These are phyloP conservation scores for Talaromyces funiculosus DNA, from an alignment of 2,329 filamentous ascomycete species.

Conservation along the genomic window DNA sequence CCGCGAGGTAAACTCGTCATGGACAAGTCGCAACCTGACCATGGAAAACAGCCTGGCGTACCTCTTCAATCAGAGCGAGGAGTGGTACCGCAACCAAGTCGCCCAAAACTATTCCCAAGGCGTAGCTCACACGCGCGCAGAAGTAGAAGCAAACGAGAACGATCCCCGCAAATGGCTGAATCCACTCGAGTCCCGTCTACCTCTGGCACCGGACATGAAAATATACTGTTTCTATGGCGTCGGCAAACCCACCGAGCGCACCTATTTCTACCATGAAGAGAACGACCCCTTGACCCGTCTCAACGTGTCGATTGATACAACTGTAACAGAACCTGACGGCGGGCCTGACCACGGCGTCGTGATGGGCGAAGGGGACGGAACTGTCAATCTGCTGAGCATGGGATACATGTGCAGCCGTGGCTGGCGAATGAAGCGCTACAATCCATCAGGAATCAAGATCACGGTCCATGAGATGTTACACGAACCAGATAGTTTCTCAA, in stretches of 20 bases:
- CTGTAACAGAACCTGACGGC: conserved; percentile 36
- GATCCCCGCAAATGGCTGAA: conserved; percentile 86
- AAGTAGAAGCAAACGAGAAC: conserved; percentile 78
- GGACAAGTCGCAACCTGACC: conserved; percentile 68
- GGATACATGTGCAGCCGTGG: conserved; percentile 97
- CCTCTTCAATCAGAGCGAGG: conserved; percentile 69
- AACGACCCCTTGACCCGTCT: conserved; percentile 55
- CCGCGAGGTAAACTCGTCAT: conserved; percentile 58
- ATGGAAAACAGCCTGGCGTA: conserved; percentile 71
- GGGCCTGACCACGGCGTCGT: conserved; percentile 78
- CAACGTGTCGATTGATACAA: conserved; percentile 50
- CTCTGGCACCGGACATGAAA: conserved; percentile 80
- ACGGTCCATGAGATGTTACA: conserved; percentile 94
- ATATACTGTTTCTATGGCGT: conserved; percentile 97
- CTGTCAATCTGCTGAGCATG: conserved; percentile 82
- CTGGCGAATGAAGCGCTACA: conserved; percentile 90
- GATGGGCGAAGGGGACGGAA: conserved; percentile 93
- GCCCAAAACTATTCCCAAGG: conserved; percentile 77
- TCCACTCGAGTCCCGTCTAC: conserved; percentile 83
- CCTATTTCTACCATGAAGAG: conserved; percentile 83
- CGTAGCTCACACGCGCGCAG: conserved; percentile 68
- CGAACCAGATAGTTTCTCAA: conserved; percentile 86
- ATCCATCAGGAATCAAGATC: conserved; percentile 74
- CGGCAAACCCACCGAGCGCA: conserved; percentile 86
- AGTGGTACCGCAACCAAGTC: conserved; percentile 77